Base-by-base conservation (phyloP, 768 basidiomycete species). In the Pleurotus tuber-regium region DNA sequence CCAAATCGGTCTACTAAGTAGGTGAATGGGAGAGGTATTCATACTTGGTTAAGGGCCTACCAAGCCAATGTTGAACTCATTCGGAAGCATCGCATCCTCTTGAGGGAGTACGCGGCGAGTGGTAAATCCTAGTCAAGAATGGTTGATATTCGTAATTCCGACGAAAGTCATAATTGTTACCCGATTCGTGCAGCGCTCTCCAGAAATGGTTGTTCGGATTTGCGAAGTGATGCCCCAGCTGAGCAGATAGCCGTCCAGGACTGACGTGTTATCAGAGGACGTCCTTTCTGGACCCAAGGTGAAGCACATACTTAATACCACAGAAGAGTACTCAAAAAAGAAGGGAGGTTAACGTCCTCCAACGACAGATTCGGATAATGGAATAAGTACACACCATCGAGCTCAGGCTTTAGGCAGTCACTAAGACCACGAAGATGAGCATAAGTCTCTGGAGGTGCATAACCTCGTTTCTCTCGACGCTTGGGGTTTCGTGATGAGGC, bases 141-240 rank as follows among this genome's bases (percentile, higher is more conserved):
- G 8, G 16, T 14, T 38, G 1, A 47, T 14, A 48, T 7, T 33
- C 7, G 29, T 3, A 4, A 43, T 10, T 47, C 49, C 18, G 19
- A 42, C 42, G 21, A 29, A 24, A 28, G 28, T 48, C 3, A 10
- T 16, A 24, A 40, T 10, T 6, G 40, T 24, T 56, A 82, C 89
- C 85, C 39, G 87, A 83, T 36, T 72, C 71, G 57, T 87, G 72
- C 0, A 94, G 71, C 53, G 87, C 87, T 38, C 67, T 70, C 87
- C 87, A 92, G 65, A 92, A 92, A 56, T 91, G 89, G 59, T 94
- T 93, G 2, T 83, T 84, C 0, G 83, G 84, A 59, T 87, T 81
- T 1, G 83, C 87, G 58, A 83, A 94, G 63, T 93, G 90, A 63
- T 89, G 87, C 0, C 91, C 91, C 2, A 74, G 71, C 51, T 74